phyloP scores from a whole-genome alignment of 495 filamentous ascomycete genomes.

The Pseudoneurospora amorphoporcata region DNA sequence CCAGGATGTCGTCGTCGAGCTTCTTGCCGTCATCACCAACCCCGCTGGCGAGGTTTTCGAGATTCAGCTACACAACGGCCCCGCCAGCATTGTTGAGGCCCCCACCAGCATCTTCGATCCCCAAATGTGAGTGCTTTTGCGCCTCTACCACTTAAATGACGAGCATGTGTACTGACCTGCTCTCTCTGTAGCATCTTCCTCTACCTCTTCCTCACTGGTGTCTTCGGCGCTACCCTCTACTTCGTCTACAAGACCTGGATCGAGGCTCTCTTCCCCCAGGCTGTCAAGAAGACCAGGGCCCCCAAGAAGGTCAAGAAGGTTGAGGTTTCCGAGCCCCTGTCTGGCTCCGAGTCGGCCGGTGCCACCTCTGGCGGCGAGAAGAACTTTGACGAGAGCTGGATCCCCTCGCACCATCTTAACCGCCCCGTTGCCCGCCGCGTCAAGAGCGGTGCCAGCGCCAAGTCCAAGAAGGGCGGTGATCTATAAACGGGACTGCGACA shows the following conservation, averaged over 20 bases:
- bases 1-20: slow-evolving; percentile 70
- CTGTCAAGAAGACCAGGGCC: slow-evolving; percentile 51
- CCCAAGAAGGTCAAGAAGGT: slow-evolving; percentile 50
- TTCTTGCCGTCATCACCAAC: slow-evolving; percentile 62
- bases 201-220: slow-evolving; percentile 78
- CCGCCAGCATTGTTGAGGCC: slow-evolving; percentile 82
- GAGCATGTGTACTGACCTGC: slow-evolving; percentile 1
- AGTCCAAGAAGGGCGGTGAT: slow-evolving; percentile 34
- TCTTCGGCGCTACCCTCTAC: slow-evolving; percentile 71
- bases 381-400: slow-evolving; percentile 92
- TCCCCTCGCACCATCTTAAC: slow-evolving; percentile 84
- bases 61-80: slow-evolving; percentile 73
- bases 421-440: slow-evolving; percentile 71
- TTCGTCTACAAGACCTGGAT: slow-evolving; percentile 98
- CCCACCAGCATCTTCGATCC: slow-evolving; percentile 92
- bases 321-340: slow-evolving; percentile 43
- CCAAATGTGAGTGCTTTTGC: slow-evolving; percentile 63
- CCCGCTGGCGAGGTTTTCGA: slow-evolving; percentile 57
- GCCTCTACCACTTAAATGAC: background rate
- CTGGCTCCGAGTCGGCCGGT: slow-evolving; percentile 62
- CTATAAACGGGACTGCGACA: background rate
- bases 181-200: slow-evolving; percentile 68
- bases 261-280: slow-evolving; percentile 90
- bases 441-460: slow-evolving; percentile 56
- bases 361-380: slow-evolving; percentile 53